A percentile compares a stretch with the other conserved stretches of the same genome.
These are phyloP conservation scores for Pythium pectinolyticum DNA, from an alignment of 352 stramenopile genomes.

Conservation along the genomic window DNA sequence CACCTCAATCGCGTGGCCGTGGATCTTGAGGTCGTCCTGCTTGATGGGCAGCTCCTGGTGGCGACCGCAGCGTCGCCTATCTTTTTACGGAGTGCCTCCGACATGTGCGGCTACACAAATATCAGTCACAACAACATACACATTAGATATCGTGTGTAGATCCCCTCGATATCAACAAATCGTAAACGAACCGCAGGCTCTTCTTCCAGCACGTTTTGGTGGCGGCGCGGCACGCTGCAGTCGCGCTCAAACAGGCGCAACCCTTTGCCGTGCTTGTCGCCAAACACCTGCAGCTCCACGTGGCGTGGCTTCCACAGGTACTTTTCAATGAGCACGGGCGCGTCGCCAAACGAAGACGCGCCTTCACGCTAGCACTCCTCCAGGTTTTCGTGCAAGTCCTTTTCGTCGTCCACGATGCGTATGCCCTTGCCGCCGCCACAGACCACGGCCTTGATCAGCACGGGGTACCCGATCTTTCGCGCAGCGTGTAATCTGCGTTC, in stretches of 20 bases:
- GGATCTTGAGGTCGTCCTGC: slow-evolving; percentile 84
- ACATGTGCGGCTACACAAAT: slow-evolving; percentile 67
- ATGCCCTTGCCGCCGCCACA: slow-evolving; percentile 92
- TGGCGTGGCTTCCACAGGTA: slow-evolving; percentile 88
- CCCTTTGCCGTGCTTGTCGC: slow-evolving; percentile 88
- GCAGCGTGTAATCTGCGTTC: too few relatives aligned
- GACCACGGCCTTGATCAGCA: slow-evolving; percentile 92
- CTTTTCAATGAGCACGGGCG: slow-evolving; percentile 91
- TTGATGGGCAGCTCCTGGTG: slow-evolving; percentile 86
- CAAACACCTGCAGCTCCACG: slow-evolving; percentile 93
- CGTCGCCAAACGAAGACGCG: slow-evolving; percentile 88
- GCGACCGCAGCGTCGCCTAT: slow-evolving; percentile 89
- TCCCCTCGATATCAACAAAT: background rate
- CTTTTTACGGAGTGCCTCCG: slow-evolving; percentile 73
- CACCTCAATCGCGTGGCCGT: slow-evolving; percentile 91
- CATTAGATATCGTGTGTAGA: background rate
- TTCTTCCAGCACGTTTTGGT: slow-evolving; percentile 96
- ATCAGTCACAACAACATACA: background rate
- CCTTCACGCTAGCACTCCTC: slow-evolving; percentile 88
- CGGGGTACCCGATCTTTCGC: slow-evolving; percentile 88
- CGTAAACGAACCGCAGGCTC: slow-evolving; percentile 73
- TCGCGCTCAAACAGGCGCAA: slow-evolving; percentile 91
- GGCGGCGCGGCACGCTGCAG: slow-evolving; percentile 88
- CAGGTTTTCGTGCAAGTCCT: slow-evolving; percentile 79
- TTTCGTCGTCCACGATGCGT: slow-evolving; percentile 84